A percentile compares a stretch with the other conserved stretches of the same genome.
phyloP scores from a whole-genome alignment of 2,329 filamentous ascomycete species.

The Aspergillus sp. region DNA sequence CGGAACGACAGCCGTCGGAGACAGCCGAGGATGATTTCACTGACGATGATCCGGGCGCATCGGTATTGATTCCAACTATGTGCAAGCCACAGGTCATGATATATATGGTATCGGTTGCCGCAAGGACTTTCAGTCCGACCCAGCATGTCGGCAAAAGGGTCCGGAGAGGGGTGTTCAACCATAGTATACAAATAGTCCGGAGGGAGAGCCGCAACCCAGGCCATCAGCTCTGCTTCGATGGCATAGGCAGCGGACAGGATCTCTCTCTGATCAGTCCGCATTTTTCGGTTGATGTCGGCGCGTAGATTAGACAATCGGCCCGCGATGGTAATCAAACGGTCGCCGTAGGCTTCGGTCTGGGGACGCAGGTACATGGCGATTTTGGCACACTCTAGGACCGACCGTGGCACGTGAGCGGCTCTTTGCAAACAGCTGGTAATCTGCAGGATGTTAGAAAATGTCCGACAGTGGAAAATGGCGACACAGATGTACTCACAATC shows the following conservation, averaged over 20 bases:
- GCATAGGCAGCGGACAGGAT: conserved; percentile 31
- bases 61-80: conserved; percentile 61
- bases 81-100: conserved; percentile 54
- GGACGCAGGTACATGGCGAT: conserved; percentile 29
- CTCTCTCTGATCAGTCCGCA: conserved; percentile 23
- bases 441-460: conserved; percentile 19
- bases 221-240: conserved; percentile 34
- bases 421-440: conserved; percentile 37
- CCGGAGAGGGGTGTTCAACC: conserved; percentile 19
- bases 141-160: conserved; percentile 36
- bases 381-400: conserved; percentile 31
- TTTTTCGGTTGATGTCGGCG: conserved; percentile 29
- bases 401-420: conserved; percentile 28
- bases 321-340: conserved; percentile 28
- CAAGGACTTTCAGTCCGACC: conserved; percentile 37
- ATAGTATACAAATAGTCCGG: conserved; percentile 28
- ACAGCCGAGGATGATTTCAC: conserved; percentile 46
- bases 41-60: conserved; percentile 56
- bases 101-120: conserved; percentile 55
- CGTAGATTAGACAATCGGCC: conserved; percentile 33
- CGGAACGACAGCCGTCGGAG: conserved; percentile 25
- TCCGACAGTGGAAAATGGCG: background rate
- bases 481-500: conserved; percentile 43
- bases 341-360: conserved; percentile 25
- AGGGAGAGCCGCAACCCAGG: conserved; percentile 30